These are phyloP conservation scores for Triangularia verruculosa DNA, from an alignment of 2,329 filamentous ascomycete genomes.

Conservation along the genomic window DNA sequence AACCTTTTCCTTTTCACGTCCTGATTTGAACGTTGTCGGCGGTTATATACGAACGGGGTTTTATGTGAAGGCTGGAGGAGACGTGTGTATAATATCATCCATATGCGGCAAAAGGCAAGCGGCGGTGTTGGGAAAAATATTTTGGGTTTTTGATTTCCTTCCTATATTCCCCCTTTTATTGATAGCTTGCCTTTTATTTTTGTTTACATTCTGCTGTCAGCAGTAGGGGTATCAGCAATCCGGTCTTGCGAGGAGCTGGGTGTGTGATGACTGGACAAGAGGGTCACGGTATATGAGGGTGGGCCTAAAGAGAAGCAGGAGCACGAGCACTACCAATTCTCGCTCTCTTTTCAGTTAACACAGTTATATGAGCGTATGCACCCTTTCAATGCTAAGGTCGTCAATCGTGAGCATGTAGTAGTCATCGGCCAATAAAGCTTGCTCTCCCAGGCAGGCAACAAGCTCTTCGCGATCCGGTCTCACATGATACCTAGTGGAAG, in stretches of 20 bases:
- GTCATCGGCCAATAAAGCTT: background rate
- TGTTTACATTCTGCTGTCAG: background rate
- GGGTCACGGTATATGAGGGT: background rate
- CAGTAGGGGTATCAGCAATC: background rate
- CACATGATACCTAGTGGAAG: too few species aligned
- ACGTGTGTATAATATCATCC: conserved; percentile 1
- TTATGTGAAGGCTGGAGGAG: background rate
- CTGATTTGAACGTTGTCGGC: background rate
- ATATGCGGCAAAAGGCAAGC: background rate
- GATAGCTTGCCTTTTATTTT: background rate
- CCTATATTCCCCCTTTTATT: background rate
- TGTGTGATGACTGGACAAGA: background rate
- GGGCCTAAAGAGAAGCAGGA: background rate
- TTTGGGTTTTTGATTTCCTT: background rate
- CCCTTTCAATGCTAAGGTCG: too few species aligned
- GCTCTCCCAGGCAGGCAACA: background rate
- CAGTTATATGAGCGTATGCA: too few species aligned
- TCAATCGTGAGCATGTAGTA: background rate
- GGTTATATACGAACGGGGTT: background rate
- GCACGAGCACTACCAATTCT: too few species aligned
- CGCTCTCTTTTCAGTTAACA: too few species aligned
- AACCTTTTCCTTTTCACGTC: background rate
- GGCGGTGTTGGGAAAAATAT: background rate
- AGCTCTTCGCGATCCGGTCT: background rate
- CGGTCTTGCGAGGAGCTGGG: background rate